Base-by-base conservation (phyloP, 306 rosid genomes). In the Glycyrrhiza uralensis region DNA sequence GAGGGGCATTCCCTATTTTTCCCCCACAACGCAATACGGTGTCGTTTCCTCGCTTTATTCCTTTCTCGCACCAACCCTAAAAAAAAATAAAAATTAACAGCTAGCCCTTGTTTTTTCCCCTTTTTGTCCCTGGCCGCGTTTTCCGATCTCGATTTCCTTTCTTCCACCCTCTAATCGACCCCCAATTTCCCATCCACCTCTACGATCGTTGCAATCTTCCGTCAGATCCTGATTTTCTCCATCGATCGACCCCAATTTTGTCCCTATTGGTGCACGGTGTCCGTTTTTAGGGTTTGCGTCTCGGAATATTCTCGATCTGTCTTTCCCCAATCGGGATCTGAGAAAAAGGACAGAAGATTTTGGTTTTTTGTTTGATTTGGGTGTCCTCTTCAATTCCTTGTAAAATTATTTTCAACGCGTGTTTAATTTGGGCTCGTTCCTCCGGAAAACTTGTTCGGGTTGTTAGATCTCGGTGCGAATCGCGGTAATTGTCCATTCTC, bases 81-180 rank as follows among this genome's bases (percentile, higher is more conserved):
- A 11, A 39, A 38, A 62, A 60, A n/a, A n/a, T n/a, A 44, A 66
- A 79, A 75, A 57, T 51, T n/a, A n/a, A 50, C 73, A 67, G 24
- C 77, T 33, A 90, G 76, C 93, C 93, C 93, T 84, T 85, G 62
- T 60, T 69, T n/a, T 83, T 76, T 46, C 68, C 84, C 86, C 26
- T 52, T 75, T 78, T 82, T 80, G 71, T 85, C 76, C 49, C 42
- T 83, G 80, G 86, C 89, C 85, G 87, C 87, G 56, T 81, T 77
- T 91, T 76, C 71, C 79, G 78, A 84, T 85, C 90, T 71, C 50
- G 58, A 76, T 82, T 17, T 24, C 41, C 57, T 51, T 61, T 70
- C 66, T 76, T 77, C 23, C 63, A 14, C 39, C 5, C 12, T 66
- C 85, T 46, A 80, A 76, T 84, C 64, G 54, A 78, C 79, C 86